Conservation (phyloP, 1,139 yeast species). For the Geotrichum klebahnii region DNA sequence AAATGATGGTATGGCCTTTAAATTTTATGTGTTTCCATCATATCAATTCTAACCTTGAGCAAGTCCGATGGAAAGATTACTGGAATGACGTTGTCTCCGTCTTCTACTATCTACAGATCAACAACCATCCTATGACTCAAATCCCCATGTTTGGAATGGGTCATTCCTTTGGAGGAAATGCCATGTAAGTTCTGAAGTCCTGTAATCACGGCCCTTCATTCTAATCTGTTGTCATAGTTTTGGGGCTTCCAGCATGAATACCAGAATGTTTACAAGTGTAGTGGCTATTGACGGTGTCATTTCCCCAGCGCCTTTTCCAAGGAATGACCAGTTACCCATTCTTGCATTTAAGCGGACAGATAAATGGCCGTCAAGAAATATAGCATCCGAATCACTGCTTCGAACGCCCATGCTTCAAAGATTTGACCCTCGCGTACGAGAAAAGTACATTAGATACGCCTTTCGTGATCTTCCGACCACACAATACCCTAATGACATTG, state of each 20-base stretch:
- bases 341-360: slow-evolving; percentile 20
- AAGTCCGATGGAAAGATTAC: slow-evolving; percentile 23
- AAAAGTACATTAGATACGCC: slow-evolving; percentile 19
- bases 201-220: background rate
- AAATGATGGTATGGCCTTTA: slow-evolving; percentile 18
- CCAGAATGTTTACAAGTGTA: slow-evolving; percentile 19
- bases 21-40: background rate
- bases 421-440: slow-evolving; percentile 21
- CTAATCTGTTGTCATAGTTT: background rate
- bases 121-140: slow-evolving; percentile 17
- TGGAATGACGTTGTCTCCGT: slow-evolving; percentile 21
- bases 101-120: slow-evolving; percentile 19
- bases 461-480: slow-evolving; percentile 22
- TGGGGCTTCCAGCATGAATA: slow-evolving; percentile 20
- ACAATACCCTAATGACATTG: slow-evolving; percentile 20
- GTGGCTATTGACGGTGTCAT: slow-evolving; percentile 24
- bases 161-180: slow-evolving; percentile 26
- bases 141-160: slow-evolving; percentile 25
- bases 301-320: background rate
- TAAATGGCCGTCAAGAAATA: slow-evolving; percentile 21
- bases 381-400: slow-evolving; percentile 14
- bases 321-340: background rate
- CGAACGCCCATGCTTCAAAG: slow-evolving; percentile 12
- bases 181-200: slow-evolving; percentile 2
- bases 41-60: background rate